These are phyloP conservation scores for Ensete glaucum DNA, from an alignment of 176 grass and related monocot species.

Conservation along the genomic window DNA sequence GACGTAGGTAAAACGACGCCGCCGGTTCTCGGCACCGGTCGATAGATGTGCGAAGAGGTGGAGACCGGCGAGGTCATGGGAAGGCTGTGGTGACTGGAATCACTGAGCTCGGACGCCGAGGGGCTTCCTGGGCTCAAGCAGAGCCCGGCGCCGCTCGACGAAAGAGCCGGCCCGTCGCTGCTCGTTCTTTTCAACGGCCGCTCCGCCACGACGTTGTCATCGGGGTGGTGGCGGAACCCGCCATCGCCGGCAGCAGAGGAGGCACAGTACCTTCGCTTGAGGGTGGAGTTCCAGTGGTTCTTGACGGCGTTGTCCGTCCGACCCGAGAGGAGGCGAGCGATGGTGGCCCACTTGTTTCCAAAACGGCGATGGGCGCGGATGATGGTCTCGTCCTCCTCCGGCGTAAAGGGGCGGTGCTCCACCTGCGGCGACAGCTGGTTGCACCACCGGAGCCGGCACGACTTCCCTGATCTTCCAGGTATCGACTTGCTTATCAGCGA, in stretches of 20 bases:
- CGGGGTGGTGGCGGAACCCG: too few relatives aligned
- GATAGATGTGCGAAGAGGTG: neutral
- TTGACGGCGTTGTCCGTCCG: constrained; percentile 97
- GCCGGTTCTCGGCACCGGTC: constrained; percentile 3
- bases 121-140: constrained; percentile 9
- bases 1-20: neutral
- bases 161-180: neutral
- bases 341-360: constrained; percentile 86
- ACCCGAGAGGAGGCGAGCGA: constrained; percentile 58
- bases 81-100: constrained; percentile 1
- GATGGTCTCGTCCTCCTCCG: constrained; percentile 72
- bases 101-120: neutral
- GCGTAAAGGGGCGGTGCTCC: constrained; percentile 81
- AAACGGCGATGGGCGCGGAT: constrained; percentile 57
- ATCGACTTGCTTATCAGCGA: constrained; percentile 66
- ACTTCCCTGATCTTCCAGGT: constrained; percentile 77
- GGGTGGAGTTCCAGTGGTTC: constrained; percentile 96
- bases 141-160: neutral
- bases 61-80: neutral
- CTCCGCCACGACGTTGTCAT: neutral
- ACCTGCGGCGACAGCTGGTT: constrained; percentile 93
- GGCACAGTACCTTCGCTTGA: constrained; percentile 24
- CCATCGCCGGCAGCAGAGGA: too few relatives aligned
- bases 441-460: constrained; percentile 90
- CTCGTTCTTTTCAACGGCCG: neutral